Evolutionary conservation across 2,329 filamentous ascomycete genomes (phyloP).

Genomic region (Cucurbitaria berberidis): DNA sequence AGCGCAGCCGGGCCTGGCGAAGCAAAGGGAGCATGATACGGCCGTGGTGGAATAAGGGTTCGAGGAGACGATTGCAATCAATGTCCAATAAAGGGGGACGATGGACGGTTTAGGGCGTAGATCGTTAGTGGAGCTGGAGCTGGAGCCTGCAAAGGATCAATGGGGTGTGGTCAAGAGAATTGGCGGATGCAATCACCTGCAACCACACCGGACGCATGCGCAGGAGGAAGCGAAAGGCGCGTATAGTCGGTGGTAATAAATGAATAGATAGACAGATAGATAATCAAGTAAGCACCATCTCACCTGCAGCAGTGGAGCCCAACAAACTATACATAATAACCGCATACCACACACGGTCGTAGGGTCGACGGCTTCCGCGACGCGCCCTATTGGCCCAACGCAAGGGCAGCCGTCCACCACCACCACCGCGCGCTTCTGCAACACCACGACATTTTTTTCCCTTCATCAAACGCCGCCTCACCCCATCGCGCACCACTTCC

Average conservation of each 20-base stretch:
- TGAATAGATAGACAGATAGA: too few relatives aligned
- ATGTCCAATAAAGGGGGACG: constrained; percentile 39
- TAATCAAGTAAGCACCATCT: too few relatives aligned
- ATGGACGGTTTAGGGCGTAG: constrained; percentile 23
- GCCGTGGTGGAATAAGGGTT: constrained; percentile 21
- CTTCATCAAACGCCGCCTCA: constrained; percentile 16
- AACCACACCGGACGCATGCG: neutral
- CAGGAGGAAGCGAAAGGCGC: neutral
- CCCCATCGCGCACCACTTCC: constrained; percentile 26
- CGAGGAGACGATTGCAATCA: constrained; percentile 26
- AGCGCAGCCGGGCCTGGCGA: constrained; percentile 17
- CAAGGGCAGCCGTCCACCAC: neutral
- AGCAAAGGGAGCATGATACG: constrained; percentile 36
- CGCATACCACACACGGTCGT: too few relatives aligned
- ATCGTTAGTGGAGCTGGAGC: constrained; percentile 18
- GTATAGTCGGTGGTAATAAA: too few relatives aligned
- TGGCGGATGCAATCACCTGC: too few relatives aligned
- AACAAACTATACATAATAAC: too few relatives aligned
- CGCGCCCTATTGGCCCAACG: constrained; percentile 10
- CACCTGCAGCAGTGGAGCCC: too few relatives aligned
- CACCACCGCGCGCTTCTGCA: constrained; percentile 1
- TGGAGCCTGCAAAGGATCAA: neutral
- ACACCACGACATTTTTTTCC: constrained; percentile 21
- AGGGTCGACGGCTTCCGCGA: too few relatives aligned
- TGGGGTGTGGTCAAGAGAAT: too few relatives aligned